Evolutionary conservation across 176 grass and related monocot genomes (phyloP).

Genomic region (Microstegium vimineum): DNA sequence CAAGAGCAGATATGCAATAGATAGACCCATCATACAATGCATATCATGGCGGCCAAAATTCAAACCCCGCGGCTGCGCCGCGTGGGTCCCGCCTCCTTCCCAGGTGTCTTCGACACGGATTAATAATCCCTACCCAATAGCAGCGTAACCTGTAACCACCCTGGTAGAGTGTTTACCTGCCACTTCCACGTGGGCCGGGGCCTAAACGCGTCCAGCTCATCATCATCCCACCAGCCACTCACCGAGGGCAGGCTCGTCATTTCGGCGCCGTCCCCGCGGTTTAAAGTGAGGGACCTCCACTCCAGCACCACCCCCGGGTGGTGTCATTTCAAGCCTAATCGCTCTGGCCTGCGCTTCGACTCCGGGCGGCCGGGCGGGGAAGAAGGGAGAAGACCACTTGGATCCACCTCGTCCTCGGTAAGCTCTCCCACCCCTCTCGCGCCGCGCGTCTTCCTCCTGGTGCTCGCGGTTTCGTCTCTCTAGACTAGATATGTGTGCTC

Average conservation of each 20-base stretch:
- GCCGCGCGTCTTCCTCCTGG: background rate
- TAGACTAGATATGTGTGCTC: background rate
- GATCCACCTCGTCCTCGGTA: conserved; percentile 1
- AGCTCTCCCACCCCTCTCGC: background rate
- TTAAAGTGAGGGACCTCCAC: background rate
- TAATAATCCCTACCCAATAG: background rate
- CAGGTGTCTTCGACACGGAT: background rate
- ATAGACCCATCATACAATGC: too few species aligned
- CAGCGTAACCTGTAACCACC: background rate
- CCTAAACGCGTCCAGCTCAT: conserved; percentile 18
- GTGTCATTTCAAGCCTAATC: background rate
- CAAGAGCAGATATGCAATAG: too few species aligned
- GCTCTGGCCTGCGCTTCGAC: background rate
- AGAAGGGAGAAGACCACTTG: background rate
- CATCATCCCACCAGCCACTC: background rate
- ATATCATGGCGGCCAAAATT: background rate
- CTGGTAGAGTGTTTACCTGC: background rate
- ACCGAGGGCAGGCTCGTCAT: conserved; percentile 1
- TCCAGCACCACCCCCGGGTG: background rate
- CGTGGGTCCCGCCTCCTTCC: background rate
- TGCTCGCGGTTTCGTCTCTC: background rate
- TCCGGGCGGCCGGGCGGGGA: too few species aligned
- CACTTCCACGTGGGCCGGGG: background rate
- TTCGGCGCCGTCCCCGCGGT: background rate
- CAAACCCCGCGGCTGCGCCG: conserved; percentile 5